Percentiles rank a stretch among this genome's conserved stretches.
Conservation (phyloP, 176 grass and related monocot species). For the Carex kokanica region DNA sequence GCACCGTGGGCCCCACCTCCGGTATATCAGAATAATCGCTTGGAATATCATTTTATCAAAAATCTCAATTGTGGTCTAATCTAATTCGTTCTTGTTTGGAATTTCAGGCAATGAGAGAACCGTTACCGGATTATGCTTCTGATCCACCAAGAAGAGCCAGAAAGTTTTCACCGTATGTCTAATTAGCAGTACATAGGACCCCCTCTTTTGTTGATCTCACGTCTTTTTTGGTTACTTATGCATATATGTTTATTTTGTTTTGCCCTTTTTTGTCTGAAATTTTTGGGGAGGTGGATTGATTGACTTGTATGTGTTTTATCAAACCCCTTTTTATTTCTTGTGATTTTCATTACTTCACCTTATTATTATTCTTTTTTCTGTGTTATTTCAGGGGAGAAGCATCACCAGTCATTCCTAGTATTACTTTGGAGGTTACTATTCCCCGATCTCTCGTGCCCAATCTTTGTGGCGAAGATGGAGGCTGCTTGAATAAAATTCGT, state of each 20-base stretch:
- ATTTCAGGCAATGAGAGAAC: conserved; percentile 48
- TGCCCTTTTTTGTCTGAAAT: background rate
- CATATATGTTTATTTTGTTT: background rate
- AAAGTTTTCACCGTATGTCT: conserved; percentile 70
- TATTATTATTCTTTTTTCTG: conserved; percentile 21
- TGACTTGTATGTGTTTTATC: background rate
- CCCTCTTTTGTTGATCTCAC: background rate
- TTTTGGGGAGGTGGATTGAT: background rate
- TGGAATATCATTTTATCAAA: background rate
- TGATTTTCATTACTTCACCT: background rate
- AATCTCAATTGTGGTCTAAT: background rate
- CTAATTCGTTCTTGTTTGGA: background rate
- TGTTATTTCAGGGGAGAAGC: conserved; percentile 49
- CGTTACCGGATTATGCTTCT: conserved; percentile 54
- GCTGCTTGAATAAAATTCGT: conserved; percentile 69
- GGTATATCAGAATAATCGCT: conserved; percentile 35
- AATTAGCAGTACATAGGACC: conserved; percentile 4
- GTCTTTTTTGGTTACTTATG: background rate
- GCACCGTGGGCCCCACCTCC: conserved; percentile 44
- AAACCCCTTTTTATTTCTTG: conserved; percentile 7
- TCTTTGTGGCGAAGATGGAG: conserved; percentile 82
- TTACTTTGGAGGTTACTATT: conserved; percentile 77
- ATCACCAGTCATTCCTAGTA: conserved; percentile 43
- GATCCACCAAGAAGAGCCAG: conserved; percentile 49
- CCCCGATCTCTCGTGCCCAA: conserved; percentile 57